Evolutionary conservation across 805 yeast genomes (phyloP).

Genomic region (Yamadazyma takamatsuzukensis): DNA sequence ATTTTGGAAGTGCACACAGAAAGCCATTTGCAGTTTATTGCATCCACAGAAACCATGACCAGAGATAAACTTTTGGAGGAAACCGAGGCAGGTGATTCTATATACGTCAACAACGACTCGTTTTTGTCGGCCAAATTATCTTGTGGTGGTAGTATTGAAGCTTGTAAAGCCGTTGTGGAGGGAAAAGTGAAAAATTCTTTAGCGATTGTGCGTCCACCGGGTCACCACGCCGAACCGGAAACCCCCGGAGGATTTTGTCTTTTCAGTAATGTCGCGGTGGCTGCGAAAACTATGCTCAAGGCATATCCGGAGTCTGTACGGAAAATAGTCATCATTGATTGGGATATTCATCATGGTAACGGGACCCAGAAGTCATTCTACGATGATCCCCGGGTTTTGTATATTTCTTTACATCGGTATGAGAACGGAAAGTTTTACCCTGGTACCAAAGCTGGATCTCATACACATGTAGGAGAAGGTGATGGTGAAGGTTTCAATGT

Average conservation of each 20-base stretch:
- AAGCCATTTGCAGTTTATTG: conserved; percentile 73
- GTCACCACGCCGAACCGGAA: conserved; percentile 98
- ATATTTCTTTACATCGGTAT: conserved; percentile 87
- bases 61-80: conserved; percentile 72
- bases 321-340: conserved; percentile 78
- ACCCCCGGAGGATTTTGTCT: conserved; percentile 96
- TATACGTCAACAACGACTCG: conserved; percentile 91
- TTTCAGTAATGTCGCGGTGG: conserved; percentile 95
- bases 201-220: conserved; percentile 98
- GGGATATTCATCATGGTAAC: conserved; percentile 99
- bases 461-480: conserved; percentile 79
- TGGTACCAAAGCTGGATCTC: conserved; percentile 82
- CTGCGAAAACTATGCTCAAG: conserved; percentile 79
- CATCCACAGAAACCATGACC: conserved; percentile 71
- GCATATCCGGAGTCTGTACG: conserved; percentile 86
- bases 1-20: conserved; percentile 80
- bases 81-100: conserved; percentile 91
- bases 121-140: conserved; percentile 81
- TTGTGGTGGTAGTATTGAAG: conserved; percentile 97
- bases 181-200: conserved; percentile 86
- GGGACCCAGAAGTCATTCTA: conserved; percentile 94
- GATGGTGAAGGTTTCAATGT: conserved; percentile 83
- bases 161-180: conserved; percentile 92
- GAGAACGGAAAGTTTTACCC: conserved; percentile 93
- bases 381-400: conserved; percentile 85